Evolutionary conservation across 441 rosid species (phyloP).

Genomic region (Adansonia rubrostipa): DNA sequence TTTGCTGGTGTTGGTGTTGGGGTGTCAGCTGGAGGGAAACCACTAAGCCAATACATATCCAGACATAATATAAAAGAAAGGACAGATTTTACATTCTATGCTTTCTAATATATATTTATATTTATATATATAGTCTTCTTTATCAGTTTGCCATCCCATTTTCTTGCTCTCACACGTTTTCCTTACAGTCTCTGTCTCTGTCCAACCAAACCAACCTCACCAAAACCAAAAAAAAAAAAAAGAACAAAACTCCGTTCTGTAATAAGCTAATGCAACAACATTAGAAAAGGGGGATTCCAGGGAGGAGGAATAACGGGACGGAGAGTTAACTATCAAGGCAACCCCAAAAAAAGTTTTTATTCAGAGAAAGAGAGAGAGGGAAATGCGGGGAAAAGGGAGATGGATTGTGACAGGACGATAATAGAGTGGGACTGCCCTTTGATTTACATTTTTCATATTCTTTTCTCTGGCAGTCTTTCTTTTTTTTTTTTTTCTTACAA

Average conservation of each 20-base stretch:
- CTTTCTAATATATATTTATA: too few species aligned
- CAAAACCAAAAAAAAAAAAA: background rate
- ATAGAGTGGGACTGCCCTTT: conserved; percentile 37
- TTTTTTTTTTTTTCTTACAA: background rate
- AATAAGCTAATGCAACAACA: background rate
- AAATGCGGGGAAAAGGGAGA: conserved; percentile 41
- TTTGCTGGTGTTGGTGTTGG: background rate
- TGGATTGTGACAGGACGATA: conserved; percentile 43
- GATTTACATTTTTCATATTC: conserved; percentile 42
- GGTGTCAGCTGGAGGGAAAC: conserved; percentile 67
- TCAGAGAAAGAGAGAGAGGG: conserved; percentile 26
- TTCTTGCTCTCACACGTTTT: conserved; percentile 16
- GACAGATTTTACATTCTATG: background rate
- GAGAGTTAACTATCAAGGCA: background rate
- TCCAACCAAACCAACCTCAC: background rate
- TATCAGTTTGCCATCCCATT: conserved; percentile 9
- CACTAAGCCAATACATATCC: conserved; percentile 41
- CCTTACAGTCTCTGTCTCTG: conserved; percentile 7
- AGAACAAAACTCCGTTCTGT: background rate
- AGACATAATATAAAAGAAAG: conserved; percentile 24
- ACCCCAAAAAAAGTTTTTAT: background rate
- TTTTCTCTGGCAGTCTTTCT: conserved; percentile 42
- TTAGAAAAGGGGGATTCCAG: background rate
- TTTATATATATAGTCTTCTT: background rate
- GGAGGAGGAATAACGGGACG: conserved; percentile 18